Percentiles rank a stretch among this genome's conserved stretches.
Evolutionary conservation across 805 yeast genomes (phyloP).

Genomic region (Wickerhamomyces rabaulensis): DNA sequence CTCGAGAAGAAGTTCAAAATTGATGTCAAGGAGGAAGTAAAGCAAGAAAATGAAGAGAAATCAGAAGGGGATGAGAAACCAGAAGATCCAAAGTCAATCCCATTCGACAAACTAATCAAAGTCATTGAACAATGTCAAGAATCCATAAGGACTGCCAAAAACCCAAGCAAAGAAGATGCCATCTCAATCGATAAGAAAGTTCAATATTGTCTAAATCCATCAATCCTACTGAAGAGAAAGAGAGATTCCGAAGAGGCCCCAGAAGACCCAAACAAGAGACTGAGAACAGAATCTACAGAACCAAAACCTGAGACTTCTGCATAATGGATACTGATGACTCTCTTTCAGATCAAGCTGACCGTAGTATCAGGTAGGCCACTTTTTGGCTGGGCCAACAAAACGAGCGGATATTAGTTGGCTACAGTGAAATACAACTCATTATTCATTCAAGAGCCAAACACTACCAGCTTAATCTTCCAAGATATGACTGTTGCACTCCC

Average conservation of each 20-base stretch:
- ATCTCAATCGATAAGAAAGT: slow-evolving; percentile 58
- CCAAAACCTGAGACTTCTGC: background rate
- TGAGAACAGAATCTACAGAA: slow-evolving; percentile 13
- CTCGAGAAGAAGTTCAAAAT: slow-evolving; percentile 51
- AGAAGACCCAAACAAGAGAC: slow-evolving; percentile 25
- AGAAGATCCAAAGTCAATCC: slow-evolving; percentile 4
- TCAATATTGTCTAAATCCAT: slow-evolving; percentile 59
- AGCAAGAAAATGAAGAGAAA: slow-evolving; percentile 16
- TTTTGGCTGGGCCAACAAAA: too few relatives aligned
- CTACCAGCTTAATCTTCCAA: too few relatives aligned
- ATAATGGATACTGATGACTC: background rate
- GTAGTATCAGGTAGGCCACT: too few relatives aligned
- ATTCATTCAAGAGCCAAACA: too few relatives aligned
- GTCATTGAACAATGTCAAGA: slow-evolving; percentile 45
- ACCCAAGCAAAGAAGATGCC: slow-evolving; percentile 57
- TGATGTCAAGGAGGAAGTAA: slow-evolving; percentile 5
- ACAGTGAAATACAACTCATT: too few relatives aligned
- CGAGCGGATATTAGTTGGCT: too few relatives aligned
- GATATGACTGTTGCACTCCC: too few relatives aligned
- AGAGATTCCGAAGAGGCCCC: slow-evolving; percentile 22
- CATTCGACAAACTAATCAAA: slow-evolving; percentile 38
- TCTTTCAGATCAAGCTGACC: too few relatives aligned
- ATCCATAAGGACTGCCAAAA: slow-evolving; percentile 35
- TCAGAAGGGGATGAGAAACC: background rate
- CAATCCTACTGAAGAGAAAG: slow-evolving; percentile 42